Evolutionary conservation across 139 green algal species (phyloP).

Genomic region (Microglena sp.): DNA sequence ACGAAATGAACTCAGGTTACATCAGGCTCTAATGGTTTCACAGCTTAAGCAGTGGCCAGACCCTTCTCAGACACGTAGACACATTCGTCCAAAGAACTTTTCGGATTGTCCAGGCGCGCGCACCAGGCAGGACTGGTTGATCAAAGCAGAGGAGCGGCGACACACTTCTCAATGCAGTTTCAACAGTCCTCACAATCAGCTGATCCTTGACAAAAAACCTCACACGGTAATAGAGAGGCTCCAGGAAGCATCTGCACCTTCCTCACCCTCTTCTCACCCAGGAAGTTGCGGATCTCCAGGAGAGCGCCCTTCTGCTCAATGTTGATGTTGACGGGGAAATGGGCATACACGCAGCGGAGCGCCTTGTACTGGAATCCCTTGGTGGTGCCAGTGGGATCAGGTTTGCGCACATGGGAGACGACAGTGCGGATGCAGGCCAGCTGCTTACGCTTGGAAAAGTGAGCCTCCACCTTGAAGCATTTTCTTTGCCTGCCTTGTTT

Average conservation of each 20-base stretch:
- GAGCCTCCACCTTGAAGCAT: slow-evolving; percentile 67
- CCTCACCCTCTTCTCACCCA: slow-evolving; percentile 97
- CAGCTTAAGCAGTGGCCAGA: too few species aligned
- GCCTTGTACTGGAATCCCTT: slow-evolving; percentile 94
- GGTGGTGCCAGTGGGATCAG: slow-evolving; percentile 68
- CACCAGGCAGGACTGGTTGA: slow-evolving; percentile 76
- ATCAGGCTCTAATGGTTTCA: too few species aligned
- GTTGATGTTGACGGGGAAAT: slow-evolving; percentile 99
- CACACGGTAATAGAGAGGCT: slow-evolving; percentile 65
- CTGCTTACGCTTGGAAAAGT: slow-evolving; percentile 86
- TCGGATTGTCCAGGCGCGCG: slow-evolving; percentile 96
- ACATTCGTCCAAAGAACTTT: slow-evolving; percentile 99
- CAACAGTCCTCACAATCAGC: slow-evolving; percentile 84
- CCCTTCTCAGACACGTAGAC: slow-evolving; percentile 90
- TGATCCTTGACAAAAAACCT: slow-evolving; percentile 96
- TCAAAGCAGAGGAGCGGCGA: slow-evolving; percentile 72
- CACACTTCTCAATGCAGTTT: slow-evolving; percentile 95
- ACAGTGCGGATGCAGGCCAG: slow-evolving; percentile 85
- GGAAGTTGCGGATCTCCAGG: slow-evolving; percentile 98
- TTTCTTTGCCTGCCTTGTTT: slow-evolving; percentile 67
- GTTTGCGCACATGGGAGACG: slow-evolving; percentile 80
- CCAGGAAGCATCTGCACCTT: slow-evolving; percentile 85
- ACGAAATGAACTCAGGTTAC: too few species aligned
- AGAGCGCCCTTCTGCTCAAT: slow-evolving; percentile 66
- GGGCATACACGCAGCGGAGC: slow-evolving; percentile 98